A percentile compares a stretch with the other conserved stretches of the same genome.
Evolutionary conservation across 768 basidiomycete species (phyloP).

Genomic region (Suillus fuscotomentosus): DNA sequence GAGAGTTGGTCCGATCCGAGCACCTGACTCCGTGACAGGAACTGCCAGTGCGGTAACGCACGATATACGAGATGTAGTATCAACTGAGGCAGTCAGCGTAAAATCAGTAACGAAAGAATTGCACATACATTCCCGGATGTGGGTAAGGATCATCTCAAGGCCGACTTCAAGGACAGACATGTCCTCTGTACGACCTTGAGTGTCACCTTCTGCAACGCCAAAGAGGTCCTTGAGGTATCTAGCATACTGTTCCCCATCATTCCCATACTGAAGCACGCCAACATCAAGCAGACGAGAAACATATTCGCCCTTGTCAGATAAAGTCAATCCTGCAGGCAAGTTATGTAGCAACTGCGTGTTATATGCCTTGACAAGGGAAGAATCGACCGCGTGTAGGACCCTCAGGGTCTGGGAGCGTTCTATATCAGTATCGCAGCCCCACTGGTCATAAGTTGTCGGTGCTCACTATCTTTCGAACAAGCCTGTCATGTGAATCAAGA

Average conservation of each 20-base stretch:
- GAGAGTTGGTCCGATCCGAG: constrained; percentile 51
- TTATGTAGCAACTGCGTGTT: constrained; percentile 43
- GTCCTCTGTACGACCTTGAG: constrained; percentile 24
- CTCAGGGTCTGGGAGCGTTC: constrained; percentile 50
- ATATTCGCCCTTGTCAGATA: constrained; percentile 40
- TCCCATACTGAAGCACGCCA: constrained; percentile 40
- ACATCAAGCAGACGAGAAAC: constrained; percentile 55
- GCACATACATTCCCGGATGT: constrained; percentile 49
- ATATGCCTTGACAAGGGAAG: constrained; percentile 54
- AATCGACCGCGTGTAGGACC: constrained; percentile 58
- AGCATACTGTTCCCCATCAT: constrained; percentile 62
- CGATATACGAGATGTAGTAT: constrained; percentile 38
- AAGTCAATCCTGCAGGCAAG: constrained; percentile 31
- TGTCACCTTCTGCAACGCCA: constrained; percentile 35
- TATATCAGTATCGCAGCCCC: constrained; percentile 5
- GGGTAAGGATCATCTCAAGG: constrained; percentile 54
- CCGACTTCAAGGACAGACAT: constrained; percentile 51
- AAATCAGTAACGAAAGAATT: background rate
- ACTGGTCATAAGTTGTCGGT: background rate
- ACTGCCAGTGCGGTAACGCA: constrained; percentile 47
- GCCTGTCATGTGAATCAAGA: constrained; percentile 56
- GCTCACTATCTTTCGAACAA: constrained; percentile 59
- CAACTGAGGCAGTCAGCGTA: constrained; percentile 29
- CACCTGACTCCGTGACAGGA: constrained; percentile 38
- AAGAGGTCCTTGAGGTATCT: constrained; percentile 43